A percentile compares a stretch with the other conserved stretches of the same genome.
Conservation (phyloP, 495 filamentous ascomycete species). For the Xylona heveae region DNA sequence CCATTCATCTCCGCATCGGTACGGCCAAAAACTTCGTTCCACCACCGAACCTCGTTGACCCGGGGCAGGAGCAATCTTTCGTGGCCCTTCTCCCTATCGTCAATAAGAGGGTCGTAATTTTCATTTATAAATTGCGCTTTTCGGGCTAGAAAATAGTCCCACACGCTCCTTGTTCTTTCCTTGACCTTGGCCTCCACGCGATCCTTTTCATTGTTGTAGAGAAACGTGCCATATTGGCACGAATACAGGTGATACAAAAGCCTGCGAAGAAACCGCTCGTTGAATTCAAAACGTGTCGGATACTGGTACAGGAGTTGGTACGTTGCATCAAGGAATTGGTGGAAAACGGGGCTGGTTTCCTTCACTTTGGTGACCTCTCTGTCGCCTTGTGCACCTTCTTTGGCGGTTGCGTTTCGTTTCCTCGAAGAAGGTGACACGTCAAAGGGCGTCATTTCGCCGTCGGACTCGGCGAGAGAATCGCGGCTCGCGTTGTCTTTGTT, state of each 20-base stretch:
- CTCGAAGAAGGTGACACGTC: constrained; percentile 20
- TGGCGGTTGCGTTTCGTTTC: constrained; percentile 7
- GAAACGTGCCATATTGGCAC: constrained; percentile 91
- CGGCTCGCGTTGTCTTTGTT: constrained; percentile 48
- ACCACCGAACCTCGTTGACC: constrained; percentile 57
- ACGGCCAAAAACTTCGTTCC: constrained; percentile 71
- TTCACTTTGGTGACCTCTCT: constrained; percentile 44
- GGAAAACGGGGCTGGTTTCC: constrained; percentile 91
- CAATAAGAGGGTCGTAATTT: constrained; percentile 52
- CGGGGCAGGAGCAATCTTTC: constrained; percentile 73
- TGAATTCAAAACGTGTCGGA: constrained; percentile 88
- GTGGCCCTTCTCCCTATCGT: constrained; percentile 54
- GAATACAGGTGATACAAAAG: constrained; percentile 88
- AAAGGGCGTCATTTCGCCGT: constrained; percentile 37
- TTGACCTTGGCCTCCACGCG: constrained; percentile 50
- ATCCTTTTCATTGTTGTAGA: constrained; percentile 88
- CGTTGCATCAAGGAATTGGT: constrained; percentile 91
- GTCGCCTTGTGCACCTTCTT: constrained; percentile 14
- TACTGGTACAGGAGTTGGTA: constrained; percentile 80
- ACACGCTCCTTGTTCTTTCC: constrained; percentile 69
- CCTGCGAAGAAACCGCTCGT: constrained; percentile 79
- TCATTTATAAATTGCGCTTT: constrained; percentile 60
- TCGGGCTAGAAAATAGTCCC: constrained; percentile 80
- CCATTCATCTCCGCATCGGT: constrained; percentile 88
- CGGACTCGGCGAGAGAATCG: constrained; percentile 38